Base-by-base conservation (phyloP, 345 rosid species). In the Camelina laxa region DNA sequence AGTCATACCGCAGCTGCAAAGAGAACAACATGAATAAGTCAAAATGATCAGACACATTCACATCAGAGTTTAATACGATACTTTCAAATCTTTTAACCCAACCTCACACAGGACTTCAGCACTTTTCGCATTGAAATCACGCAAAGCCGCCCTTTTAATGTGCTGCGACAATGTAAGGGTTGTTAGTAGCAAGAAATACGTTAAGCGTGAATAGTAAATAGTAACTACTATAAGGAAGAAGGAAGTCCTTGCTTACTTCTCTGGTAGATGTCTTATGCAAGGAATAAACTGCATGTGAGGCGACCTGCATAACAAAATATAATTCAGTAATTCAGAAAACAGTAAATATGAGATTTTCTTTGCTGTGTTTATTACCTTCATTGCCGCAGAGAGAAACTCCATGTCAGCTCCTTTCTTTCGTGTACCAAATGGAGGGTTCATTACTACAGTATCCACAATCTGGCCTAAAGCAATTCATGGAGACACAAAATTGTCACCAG, bases 381-480 rank as follows among this genome's bases (percentile, higher is more conserved):
- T 84, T 42, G 97, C 97, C 10, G 80, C 76, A 48, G 15, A 66
- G 51, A 94, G 92, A 80, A 94, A 91, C 72, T 86, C 90, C 92
- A 94, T 88, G 78, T 94, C 98, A 36, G 85, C 96, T 55, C 97
- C 97, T 79, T 86, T 94, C 80, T 76, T 87, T 66, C 98, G 85
- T 16, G 96, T 91, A 58, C 97, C 98, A 84, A 91, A 94, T 38
- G 98, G 98, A 80, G 97, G 98, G 77, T 94, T 94, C 97, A 94
- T 94, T 47, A 91, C 85, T 49, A 87, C 86, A 17, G 97, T 94
- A 78, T 94, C 97, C 36, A 92, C 86, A 74, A 79, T 69, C 54
- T 61, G 84, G 65, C 89, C 98, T 89, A 51, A 31, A 74, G 69
- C 30, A 61, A 16, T 69, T 33, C 58, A 42, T 12, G n/a, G 50